Evolutionary conservation across 179 eudicot genomes (phyloP).

Genomic region (Kewa caespitosa): DNA sequence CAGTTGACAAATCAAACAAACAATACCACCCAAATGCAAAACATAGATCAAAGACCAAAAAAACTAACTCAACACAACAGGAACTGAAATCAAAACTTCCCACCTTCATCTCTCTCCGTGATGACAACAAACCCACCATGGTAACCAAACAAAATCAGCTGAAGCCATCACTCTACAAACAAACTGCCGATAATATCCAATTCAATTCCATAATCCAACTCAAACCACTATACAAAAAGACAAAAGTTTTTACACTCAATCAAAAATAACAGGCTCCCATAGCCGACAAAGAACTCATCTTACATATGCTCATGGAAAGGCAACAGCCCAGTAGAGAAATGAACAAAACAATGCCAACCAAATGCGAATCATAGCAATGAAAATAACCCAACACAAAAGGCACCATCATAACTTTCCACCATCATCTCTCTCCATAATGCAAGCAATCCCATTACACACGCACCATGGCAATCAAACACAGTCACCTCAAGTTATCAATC

Average conservation of each 20-base stretch:
- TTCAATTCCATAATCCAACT: background rate
- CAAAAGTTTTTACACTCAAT: no score
- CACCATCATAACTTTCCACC: background rate
- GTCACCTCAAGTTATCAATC: background rate
- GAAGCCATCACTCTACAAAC: background rate
- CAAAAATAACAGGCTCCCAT: no score
- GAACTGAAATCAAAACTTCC: no score
- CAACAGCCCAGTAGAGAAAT: background rate
- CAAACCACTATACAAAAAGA: background rate
- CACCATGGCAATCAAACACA: background rate
- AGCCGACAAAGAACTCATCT: no score
- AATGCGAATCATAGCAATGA: background rate
- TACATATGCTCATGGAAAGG: no score
- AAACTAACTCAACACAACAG: no score
- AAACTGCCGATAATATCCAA: background rate
- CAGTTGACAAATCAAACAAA: no score
- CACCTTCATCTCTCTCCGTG: no score
- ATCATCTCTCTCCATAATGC: background rate
- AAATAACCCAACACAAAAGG: background rate
- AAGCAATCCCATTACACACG: background rate
- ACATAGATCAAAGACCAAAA: no score
- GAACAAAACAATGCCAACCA: background rate
- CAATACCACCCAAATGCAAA: no score
- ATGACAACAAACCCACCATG: background rate
- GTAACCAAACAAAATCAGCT: background rate